Base-by-base conservation (phyloP, 805 yeast species). In the Candida khao-thaluensis region DNA sequence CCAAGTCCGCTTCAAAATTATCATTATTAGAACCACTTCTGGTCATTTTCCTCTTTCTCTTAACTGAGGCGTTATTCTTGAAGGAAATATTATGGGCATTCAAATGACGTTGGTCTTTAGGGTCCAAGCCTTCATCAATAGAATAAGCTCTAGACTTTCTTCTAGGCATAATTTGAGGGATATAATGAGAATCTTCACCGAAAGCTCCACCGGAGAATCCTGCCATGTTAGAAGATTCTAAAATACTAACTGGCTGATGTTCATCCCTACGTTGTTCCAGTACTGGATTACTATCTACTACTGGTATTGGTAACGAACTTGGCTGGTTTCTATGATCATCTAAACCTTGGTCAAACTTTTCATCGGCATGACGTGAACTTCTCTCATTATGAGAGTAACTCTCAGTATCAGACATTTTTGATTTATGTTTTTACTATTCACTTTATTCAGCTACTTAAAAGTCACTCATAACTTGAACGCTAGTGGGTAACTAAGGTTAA, bases 271-370 rank as follows among this genome's bases (percentile, higher is more conserved):
- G 16, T 6, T n/a, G 15, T 7, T 25, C 7, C 12, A 15, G 24
- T 2, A n/a, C 10, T 16, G 24, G 31, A 18, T 16, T 12, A 29
- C 17, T 7, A 7, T 21, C 35, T 5, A 10, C 7, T 22, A 35
- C 43, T 10, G 49, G 49, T 23, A 66, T 59, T 16, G 64, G 71
- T n/a, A 65, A 59, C 11, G 62, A 53, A 22, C 53, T 51, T 1
- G 56, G 49, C 48, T 68, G 73, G 47, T 67, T 41, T 35, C 73
- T 52, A 49, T 68, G 72, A 51, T 68, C 73, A 39, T 66, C 57
- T 41, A 68, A 54, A 12, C 59, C 58, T 31, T 63, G 64, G 38
- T 64, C 71, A 15, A 42, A 21, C 58, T 54, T 34, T 43, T 53
- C 46, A 47, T 46, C 41, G 37, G 48, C 16, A 43, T 48, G 31